phyloP scores from a whole-genome alignment of 192 early-diverging fungal species.

The Coemansia asiatica region DNA sequence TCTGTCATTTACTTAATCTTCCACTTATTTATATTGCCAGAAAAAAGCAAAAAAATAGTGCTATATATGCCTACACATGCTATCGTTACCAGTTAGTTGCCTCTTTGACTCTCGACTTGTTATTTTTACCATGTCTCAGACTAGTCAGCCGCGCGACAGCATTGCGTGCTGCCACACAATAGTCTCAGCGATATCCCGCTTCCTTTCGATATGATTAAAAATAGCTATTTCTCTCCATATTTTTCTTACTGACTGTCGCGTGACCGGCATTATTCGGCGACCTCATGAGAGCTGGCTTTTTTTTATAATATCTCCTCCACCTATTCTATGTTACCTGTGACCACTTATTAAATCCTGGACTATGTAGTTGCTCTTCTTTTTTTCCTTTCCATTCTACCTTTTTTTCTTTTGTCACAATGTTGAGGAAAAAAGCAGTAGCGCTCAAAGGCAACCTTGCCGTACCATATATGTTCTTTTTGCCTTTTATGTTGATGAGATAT shows the following conservation, averaged over 20 bases:
- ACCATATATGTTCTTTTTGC: neutral
- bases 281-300: slow-evolving; percentile 2
- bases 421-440: neutral
- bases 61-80: neutral
- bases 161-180: neutral
- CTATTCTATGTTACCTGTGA: slow-evolving; percentile 7
- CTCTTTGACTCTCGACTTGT: neutral
- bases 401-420: neutral
- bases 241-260: neutral
- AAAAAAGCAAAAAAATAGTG: neutral
- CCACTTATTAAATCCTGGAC: neutral
- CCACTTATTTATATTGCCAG: neutral
- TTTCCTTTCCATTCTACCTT: neutral
- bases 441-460: neutral
- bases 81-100: neutral
- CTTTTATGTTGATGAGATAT: neutral
- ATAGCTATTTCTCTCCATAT: too few relatives aligned
- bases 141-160: neutral
- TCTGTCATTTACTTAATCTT: neutral
- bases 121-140: neutral
- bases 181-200: neutral
- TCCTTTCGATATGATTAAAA: neutral
- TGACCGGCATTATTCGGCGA: slow-evolving; percentile 3
- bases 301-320: neutral
- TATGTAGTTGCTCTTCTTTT: neutral